Evolutionary conservation across 148 eudicot genomes (phyloP).

Genomic region (Chenopodium suecicum): DNA sequence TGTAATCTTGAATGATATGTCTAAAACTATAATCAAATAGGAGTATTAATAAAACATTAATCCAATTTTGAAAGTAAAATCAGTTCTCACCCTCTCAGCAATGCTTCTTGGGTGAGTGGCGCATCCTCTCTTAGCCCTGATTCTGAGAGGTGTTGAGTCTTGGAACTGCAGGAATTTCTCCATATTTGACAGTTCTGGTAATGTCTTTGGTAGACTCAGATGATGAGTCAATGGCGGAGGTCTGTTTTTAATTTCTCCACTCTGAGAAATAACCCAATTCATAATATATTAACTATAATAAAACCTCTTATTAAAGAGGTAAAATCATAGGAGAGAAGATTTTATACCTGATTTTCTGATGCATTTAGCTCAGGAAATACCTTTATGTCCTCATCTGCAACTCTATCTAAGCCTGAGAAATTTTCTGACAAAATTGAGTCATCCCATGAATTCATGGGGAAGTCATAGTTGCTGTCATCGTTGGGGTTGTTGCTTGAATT

Average conservation of each 20-base stretch:
- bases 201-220: conserved; percentile 63
- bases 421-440: conserved; percentile 61
- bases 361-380: conserved; percentile 39
- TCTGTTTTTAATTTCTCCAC: conserved; percentile 32
- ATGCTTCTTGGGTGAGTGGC: conserved; percentile 99
- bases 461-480: conserved; percentile 34
- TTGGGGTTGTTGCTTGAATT: background rate
- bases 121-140: conserved; percentile 83
- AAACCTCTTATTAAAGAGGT: conserved; percentile 6
- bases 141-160: conserved; percentile 68
- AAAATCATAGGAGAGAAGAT: background rate
- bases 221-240: conserved; percentile 59
- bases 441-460: conserved; percentile 63
- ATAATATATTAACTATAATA: conserved; percentile 18
- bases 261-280: conserved; percentile 35
- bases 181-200: conserved; percentile 51
- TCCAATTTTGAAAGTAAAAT: background rate
- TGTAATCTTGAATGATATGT: background rate
- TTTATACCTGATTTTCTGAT: conserved; percentile 58
- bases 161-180: conserved; percentile 56
- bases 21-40: background rate
- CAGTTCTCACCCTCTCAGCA: conserved; percentile 70
- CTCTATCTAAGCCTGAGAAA: conserved; percentile 41
- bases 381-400: conserved; percentile 42
- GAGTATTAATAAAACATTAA: background rate